Evolutionary conservation across 768 basidiomycete genomes (phyloP).

Genomic region (Calocybe cyanea): DNA sequence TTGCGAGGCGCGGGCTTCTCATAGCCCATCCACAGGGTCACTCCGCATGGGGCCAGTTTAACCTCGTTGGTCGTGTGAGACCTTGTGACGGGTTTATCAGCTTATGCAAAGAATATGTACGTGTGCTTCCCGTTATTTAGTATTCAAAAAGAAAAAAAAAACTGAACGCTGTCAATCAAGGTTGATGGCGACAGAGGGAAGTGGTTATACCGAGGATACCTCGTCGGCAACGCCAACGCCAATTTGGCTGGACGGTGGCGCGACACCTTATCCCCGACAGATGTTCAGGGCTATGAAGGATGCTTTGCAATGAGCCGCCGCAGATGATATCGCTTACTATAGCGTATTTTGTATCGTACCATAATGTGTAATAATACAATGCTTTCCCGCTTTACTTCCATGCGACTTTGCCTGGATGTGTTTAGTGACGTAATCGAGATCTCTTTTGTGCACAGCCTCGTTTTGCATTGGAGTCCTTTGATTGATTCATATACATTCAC

Average conservation of each 20-base stretch:
- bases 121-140: slow-evolving; percentile 17
- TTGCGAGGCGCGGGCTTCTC: not conserved
- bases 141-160: too few species aligned
- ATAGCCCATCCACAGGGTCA: slow-evolving; percentile 55
- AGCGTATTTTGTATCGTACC: not conserved
- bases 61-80: slow-evolving; percentile 73
- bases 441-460: not conserved
- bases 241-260: slow-evolving; percentile 84
- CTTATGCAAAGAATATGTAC: slow-evolving; percentile 82
- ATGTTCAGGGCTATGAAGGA: slow-evolving; percentile 77
- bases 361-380: slow-evolving; percentile 1
- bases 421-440: slow-evolving; percentile 10
- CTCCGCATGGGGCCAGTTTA: slow-evolving; percentile 90
- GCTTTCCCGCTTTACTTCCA: not conserved
- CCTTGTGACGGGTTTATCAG: slow-evolving; percentile 79
- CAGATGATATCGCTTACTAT: slow-evolving; percentile 26
- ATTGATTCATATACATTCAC: too few species aligned
- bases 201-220: slow-evolving; percentile 85
- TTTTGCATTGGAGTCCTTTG: too few species aligned
- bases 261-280: slow-evolving; percentile 67
- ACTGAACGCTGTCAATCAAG: slow-evolving; percentile 29
- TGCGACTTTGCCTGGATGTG: too few species aligned
- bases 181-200: slow-evolving; percentile 69
- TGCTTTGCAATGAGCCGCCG: slow-evolving; percentile 76
- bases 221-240: slow-evolving; percentile 66